Percentiles rank a stretch among this genome's conserved stretches.
These are phyloP conservation scores for Xylariales sp. DNA, from an alignment of 2,329 filamentous ascomycete species.

Conservation along the genomic window DNA sequence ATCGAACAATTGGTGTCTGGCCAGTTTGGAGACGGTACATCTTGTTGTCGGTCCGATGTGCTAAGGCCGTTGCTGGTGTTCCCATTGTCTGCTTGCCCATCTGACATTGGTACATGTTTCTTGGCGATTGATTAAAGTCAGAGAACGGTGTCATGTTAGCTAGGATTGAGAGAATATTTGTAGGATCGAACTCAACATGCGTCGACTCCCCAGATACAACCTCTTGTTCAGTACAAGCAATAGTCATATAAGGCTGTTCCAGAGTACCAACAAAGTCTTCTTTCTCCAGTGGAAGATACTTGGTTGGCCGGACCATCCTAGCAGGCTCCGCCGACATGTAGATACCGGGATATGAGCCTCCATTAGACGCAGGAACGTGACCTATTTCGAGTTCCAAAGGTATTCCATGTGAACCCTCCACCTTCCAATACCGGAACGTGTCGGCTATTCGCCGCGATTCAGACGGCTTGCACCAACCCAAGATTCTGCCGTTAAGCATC, in stretches of 20 bases:
- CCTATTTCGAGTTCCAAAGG: slow-evolving; percentile 90
- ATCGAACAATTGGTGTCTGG: slow-evolving; percentile 92
- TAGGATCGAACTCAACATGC: slow-evolving; percentile 93
- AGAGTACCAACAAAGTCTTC: slow-evolving; percentile 91
- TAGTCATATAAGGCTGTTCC: slow-evolving; percentile 98
- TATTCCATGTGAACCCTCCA: slow-evolving; percentile 83
- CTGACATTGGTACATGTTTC: slow-evolving; percentile 99
- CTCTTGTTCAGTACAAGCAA: slow-evolving; percentile 90
- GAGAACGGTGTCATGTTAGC: slow-evolving; percentile 99
- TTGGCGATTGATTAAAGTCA: slow-evolving; percentile 96
- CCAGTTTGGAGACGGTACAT: slow-evolving; percentile 93
- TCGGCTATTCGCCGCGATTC: slow-evolving; percentile 86
- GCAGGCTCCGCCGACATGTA: slow-evolving; percentile 91
- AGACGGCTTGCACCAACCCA: slow-evolving; percentile 90
- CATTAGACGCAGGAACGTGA: slow-evolving; percentile 85
- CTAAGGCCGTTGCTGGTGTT: slow-evolving; percentile 86
- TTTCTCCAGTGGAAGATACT: slow-evolving; percentile 87
- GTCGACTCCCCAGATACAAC: slow-evolving; percentile 89
- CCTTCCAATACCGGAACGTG: slow-evolving; percentile 94
- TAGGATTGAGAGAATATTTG: slow-evolving; percentile 96
- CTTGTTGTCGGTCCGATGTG: slow-evolving; percentile 96
- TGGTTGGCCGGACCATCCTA: slow-evolving; percentile 90
- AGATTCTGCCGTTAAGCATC: slow-evolving; percentile 87
- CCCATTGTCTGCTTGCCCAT: slow-evolving; percentile 99
- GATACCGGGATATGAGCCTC: slow-evolving; percentile 95